These are phyloP conservation scores for Tricharina praecox DNA, from an alignment of 495 filamentous ascomycete species.

Conservation along the genomic window DNA sequence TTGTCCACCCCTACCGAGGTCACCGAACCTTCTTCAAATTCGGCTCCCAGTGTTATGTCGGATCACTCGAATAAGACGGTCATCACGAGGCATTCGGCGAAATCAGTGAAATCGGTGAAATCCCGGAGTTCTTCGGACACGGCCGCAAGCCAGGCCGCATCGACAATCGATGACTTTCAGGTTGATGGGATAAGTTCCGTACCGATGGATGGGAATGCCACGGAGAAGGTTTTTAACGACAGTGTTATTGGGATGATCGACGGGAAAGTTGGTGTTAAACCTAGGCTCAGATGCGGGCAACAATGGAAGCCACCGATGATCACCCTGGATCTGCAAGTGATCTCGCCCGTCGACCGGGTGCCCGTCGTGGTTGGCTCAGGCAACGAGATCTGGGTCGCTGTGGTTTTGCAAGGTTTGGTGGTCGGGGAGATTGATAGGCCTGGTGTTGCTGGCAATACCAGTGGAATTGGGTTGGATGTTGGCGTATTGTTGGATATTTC, in stretches of 20 bases:
- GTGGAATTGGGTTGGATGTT: slow-evolving; percentile 20
- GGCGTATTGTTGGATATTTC: slow-evolving; percentile 24
- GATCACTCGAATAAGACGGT: background rate
- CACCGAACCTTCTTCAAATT: background rate
- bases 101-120: background rate
- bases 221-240: slow-evolving; percentile 12
- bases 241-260: slow-evolving; percentile 20
- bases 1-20: background rate
- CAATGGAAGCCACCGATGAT: slow-evolving; percentile 18
- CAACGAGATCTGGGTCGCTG: slow-evolving; percentile 16
- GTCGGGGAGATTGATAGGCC: slow-evolving; percentile 10
- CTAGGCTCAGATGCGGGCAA: slow-evolving; percentile 8
- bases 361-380: slow-evolving; percentile 10
- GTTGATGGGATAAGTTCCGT: background rate
- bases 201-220: background rate
- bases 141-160: slow-evolving; percentile 2
- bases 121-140: slow-evolving; percentile 1
- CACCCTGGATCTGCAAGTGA: slow-evolving; percentile 14
- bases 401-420: slow-evolving; percentile 21
- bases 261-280: slow-evolving; percentile 14
- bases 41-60: background rate
- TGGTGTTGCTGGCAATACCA: slow-evolving; percentile 8
- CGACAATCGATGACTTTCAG: background rate
- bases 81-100: background rate
- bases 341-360: slow-evolving; percentile 18